phyloP scores from a whole-genome alignment of 1,284 basidiomycete genomes.

The Apiotrichum domesticum region DNA sequence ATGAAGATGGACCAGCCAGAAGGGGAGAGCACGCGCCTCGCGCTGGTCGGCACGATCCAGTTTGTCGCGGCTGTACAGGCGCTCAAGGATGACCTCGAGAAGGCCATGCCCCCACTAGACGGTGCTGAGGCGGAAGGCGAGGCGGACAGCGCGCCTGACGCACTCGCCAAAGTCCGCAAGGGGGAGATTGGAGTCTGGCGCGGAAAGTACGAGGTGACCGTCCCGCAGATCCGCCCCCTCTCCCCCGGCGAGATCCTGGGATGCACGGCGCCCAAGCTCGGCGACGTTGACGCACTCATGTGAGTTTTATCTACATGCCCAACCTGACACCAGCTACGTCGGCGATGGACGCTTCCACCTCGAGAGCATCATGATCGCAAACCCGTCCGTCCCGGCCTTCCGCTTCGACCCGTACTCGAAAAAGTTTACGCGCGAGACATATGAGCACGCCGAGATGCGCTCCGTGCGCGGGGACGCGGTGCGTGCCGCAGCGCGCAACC shows the following conservation, averaged over 20 bases:
- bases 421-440: constrained; percentile 87
- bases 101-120: constrained; percentile 29
- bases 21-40: constrained; percentile 57
- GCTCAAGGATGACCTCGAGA: constrained; percentile 68
- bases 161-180: constrained; percentile 29
- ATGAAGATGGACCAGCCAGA: constrained; percentile 27
- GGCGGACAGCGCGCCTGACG: constrained; percentile 6
- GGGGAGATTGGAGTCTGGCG: constrained; percentile 45
- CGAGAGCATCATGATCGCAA: constrained; percentile 98
- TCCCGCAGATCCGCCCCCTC: constrained; percentile 88
- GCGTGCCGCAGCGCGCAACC: constrained; percentile 60
- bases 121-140: constrained; percentile 6
- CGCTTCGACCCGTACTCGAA: constrained; percentile 98
- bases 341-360: constrained; percentile 98
- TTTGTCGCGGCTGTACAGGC: constrained; percentile 84
- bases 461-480: constrained; percentile 70
- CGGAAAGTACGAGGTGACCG: constrained; percentile 64
- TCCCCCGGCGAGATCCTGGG: constrained; percentile 96
- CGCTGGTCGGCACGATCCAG: constrained; percentile 90
- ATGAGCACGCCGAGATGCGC: constrained; percentile 86
- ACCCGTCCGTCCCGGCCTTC: constrained; percentile 92
- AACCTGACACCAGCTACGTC: constrained; percentile 63
- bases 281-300: constrained; percentile 76
- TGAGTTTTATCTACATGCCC: constrained; percentile 46
- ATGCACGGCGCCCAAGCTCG: constrained; percentile 83